A percentile compares a stretch with the other conserved stretches of the same genome.
Evolutionary conservation across 2,329 filamentous ascomycete species (phyloP).

Genomic region (Penicillium digitatum): DNA sequence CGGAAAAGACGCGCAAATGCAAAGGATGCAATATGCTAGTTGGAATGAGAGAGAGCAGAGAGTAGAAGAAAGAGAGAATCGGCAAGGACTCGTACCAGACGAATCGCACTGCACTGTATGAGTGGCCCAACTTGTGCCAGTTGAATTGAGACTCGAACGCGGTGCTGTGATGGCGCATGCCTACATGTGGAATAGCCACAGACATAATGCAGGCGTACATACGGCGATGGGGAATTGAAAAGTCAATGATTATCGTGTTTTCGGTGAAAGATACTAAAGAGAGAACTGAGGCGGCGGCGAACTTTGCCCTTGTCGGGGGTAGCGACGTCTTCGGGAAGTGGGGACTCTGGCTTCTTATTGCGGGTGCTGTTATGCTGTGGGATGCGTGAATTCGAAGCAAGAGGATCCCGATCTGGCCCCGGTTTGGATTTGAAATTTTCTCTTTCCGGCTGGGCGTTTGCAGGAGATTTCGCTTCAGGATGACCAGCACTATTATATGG

Average conservation of each 20-base stretch:
- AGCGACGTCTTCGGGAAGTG: conserved; percentile 1
- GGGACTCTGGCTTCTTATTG: conserved; percentile 6
- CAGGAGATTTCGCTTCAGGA: conserved; percentile 1
- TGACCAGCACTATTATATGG: neutral
- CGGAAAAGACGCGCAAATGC: neutral
- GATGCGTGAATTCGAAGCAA: neutral
- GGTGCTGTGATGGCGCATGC: conserved; percentile 11
- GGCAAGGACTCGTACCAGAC: conserved; percentile 13
- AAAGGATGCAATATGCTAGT: conserved; percentile 1
- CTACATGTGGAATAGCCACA: conserved; percentile 13
- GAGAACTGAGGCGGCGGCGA: conserved; percentile 31
- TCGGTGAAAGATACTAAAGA: conserved; percentile 30
- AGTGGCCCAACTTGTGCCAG: conserved; percentile 16
- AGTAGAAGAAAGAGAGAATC: neutral
- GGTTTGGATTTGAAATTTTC: neutral
- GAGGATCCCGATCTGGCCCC: neutral
- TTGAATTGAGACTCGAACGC: conserved; percentile 10
- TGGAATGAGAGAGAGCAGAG: neutral
- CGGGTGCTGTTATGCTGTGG: neutral
- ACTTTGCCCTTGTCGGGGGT: conserved; percentile 28
- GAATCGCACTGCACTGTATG: conserved; percentile 3
- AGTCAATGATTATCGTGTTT: conserved; percentile 24
- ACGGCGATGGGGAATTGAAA: neutral
- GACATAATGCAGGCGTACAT: conserved; percentile 17
- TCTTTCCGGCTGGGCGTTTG: conserved; percentile 1